These are phyloP conservation scores for Penstemon newberryi DNA, from an alignment of 257 asterid species.

Conservation along the genomic window DNA sequence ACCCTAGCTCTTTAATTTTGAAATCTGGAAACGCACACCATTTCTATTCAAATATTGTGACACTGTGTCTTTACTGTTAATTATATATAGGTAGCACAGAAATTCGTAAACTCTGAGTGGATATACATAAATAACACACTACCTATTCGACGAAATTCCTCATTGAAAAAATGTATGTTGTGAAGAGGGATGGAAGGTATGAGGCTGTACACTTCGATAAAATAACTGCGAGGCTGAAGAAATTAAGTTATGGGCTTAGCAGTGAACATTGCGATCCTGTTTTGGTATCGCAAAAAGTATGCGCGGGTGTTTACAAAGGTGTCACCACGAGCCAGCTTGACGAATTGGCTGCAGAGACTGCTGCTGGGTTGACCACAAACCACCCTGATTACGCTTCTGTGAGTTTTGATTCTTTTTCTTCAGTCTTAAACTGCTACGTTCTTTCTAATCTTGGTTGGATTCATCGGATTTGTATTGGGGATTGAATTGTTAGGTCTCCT, in stretches of 20 bases:
- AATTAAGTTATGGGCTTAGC: conserved; percentile 86
- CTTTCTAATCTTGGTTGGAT: background rate
- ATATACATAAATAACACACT: background rate
- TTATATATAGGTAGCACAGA: no score
- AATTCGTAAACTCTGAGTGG: no score
- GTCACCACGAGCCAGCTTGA: conserved; percentile 98
- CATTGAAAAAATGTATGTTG: conserved; percentile 65
- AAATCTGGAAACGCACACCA: no score
- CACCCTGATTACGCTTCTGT: conserved; percentile 98
- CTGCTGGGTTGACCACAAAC: conserved; percentile 92
- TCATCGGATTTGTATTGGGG: no score
- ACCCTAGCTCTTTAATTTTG: no score
- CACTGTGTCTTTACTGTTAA: no score
- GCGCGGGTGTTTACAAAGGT: conserved; percentile 93
- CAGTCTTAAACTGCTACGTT: background rate
- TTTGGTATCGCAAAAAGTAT: conserved; percentile 84
- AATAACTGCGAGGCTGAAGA: conserved; percentile 89
- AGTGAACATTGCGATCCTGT: conserved; percentile 96
- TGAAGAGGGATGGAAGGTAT: conserved; percentile 93
- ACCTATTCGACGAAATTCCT: conserved; percentile 47
- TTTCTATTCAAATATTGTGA: no score
- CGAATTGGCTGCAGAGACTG: conserved; percentile 95
- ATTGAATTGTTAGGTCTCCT: no score
- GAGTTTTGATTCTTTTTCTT: conserved; percentile 30
- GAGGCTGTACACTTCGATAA: conserved; percentile 94